Evolutionary conservation across 345 rosid genomes (phyloP).

Genomic region (Salix purpurea): DNA sequence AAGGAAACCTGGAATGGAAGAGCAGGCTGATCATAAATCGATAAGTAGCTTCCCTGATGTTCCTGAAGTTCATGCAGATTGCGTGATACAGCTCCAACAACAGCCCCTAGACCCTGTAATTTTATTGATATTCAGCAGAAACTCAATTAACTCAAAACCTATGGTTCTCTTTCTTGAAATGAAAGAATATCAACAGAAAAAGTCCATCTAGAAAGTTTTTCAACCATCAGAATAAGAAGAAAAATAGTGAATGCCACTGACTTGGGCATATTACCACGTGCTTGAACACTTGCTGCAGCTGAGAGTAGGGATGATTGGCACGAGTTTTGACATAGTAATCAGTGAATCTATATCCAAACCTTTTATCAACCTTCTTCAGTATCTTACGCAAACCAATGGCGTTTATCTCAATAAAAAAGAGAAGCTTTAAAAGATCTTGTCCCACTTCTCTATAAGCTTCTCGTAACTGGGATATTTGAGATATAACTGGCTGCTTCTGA

Average conservation of each 20-base stretch:
- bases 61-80: slow-evolving; percentile 98
- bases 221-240: slow-evolving; percentile 10
- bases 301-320: slow-evolving; percentile 97
- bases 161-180: background rate
- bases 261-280: slow-evolving; percentile 74
- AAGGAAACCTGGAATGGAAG: slow-evolving; percentile 71
- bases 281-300: slow-evolving; percentile 96
- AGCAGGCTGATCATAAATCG: slow-evolving; percentile 88
- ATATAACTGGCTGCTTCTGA: slow-evolving; percentile 61
- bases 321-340: slow-evolving; percentile 92
- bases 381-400: slow-evolving; percentile 93
- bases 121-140: slow-evolving; percentile 10
- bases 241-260: slow-evolving; percentile 13
- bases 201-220: background rate
- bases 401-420: slow-evolving; percentile 78
- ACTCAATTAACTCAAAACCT: background rate
- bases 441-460: slow-evolving; percentile 80
- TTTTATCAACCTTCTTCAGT: slow-evolving; percentile 92
- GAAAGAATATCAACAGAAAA: slow-evolving; percentile 1
- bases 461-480: slow-evolving; percentile 54
- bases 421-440: slow-evolving; percentile 72
- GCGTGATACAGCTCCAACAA: slow-evolving; percentile 95
- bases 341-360: slow-evolving; percentile 88
- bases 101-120: slow-evolving; percentile 92
- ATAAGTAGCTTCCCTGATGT: slow-evolving; percentile 85